Base-by-base conservation (phyloP, 257 asterid genomes). In the Anisodus acutangulus region DNA sequence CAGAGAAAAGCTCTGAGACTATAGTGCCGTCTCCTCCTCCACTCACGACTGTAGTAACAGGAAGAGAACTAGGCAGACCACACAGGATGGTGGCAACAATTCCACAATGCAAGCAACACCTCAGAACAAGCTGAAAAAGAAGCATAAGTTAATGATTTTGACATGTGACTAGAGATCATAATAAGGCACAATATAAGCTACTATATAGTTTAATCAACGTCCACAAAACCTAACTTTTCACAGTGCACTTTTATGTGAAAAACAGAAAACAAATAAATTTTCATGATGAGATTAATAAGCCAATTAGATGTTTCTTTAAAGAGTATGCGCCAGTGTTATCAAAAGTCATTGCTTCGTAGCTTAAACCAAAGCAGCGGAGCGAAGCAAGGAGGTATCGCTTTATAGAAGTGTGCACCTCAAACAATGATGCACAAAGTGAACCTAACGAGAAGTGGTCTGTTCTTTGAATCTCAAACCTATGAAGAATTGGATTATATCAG, bases 1-100 rank as follows among this genome's bases (percentile, higher is more conserved):
- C 87, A 64, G 98, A 90, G 89, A 95, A 97, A 79, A 95, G 90
- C 87, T 95, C 98, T 6, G 99, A 95, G 85, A 94, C 86, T 80
- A 97, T 92, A 79, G 98, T 95, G 81, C 97, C 98, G 55, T 97
- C 99, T 80, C 97, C 99, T 87, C 98, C 98, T 26, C 98, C 99
- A 87, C 96, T 95, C 80, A 97, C 98, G 82, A 95, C 92, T 16
- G 98, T 93, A 62, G 93, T 88, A 79, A 86, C 92, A 12, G 99
- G 98, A 82, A 95, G 90, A 88, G 97, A 95, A 90, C 92, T 93
- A 53, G 98, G 98, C 74, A 97, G 87, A 64, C 99, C 97, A 86
- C 99, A 97, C 19, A 97, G 92, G 80, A 97, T 88, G 88, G 87
- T 91, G 45, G 91, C 90, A 79, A 91, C 88, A 79, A 88, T 87